Evolutionary conservation across 1,139 yeast species (phyloP), one percentile per base, ranked within the genome.

Genomic region (Hemisphaericaspora xylofermentans): DNA sequence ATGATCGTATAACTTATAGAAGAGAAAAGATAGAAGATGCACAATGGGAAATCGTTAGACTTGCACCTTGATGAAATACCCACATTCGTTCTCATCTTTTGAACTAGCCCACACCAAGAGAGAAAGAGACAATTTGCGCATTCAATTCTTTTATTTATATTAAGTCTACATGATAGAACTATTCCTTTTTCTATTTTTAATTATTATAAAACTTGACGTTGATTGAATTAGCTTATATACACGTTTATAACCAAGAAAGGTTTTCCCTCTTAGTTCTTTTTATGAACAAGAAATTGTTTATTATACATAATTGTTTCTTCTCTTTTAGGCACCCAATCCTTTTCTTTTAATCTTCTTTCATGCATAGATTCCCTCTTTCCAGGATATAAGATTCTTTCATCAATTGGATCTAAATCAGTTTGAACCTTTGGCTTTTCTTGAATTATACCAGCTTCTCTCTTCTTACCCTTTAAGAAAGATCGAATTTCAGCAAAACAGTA

Each of bases 401-500:
- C 88, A 26, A 80, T 58, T 26, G 81, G 78, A 49, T 80, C 77
- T 52, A 85, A 72, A 48, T 79, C 76, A 50, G 76, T 74, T 46
- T 69, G 73, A 27, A 71, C 64, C 46, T 54, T 38, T 4, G 38
- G 39, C 2, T 37, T 18, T 29, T 49, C 52, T 34, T 49, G 46
- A n/a, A 50, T 41, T 4, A 49, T 12, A 6, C 54, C 54, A 39
- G 66, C 61, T 46, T 71, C 68, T 49, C 71, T 71, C 53, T 71
- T 68, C 53, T 78, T 83, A 18, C 54, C 59, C 54, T 71, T 72
- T 84, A 96, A 86, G 41, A 86, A 73, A 41, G 76, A 68, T 59
- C 80, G 83, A 55, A 91, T 85, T 60, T 88, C 93, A 31, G 77
- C 80, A 47, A 88, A 91, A 66, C 98, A 91, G 58, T 86, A 79